Conservation (phyloP, 495 filamentous ascomycete species). For the Penicillium waksmanii region DNA sequence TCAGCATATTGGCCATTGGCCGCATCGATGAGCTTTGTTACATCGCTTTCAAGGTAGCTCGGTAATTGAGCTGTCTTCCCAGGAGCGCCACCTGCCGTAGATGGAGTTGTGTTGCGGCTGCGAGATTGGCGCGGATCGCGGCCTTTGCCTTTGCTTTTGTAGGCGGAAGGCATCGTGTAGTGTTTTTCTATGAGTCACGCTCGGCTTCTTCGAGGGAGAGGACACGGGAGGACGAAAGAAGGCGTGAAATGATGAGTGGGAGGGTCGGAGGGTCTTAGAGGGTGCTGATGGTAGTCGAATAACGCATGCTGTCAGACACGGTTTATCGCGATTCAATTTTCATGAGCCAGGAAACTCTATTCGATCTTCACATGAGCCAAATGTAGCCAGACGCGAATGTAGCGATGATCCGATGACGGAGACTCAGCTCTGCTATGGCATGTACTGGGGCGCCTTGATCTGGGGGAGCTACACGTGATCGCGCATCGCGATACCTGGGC, state of each 20-base stretch:
- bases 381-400: neutral
- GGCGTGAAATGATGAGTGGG: neutral
- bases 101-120: constrained; percentile 86
- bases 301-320: constrained; percentile 18
- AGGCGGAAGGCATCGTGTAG: constrained; percentile 49
- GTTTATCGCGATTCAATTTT: neutral
- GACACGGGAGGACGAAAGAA: neutral
- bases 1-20: constrained; percentile 69
- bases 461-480: constrained; percentile 4
- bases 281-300: constrained; percentile 7
- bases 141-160: constrained; percentile 76
- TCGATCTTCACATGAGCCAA: neutral
- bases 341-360: neutral
- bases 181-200: neutral
- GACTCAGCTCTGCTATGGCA: neutral
- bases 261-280: constrained; percentile 14
- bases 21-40: constrained; percentile 63
- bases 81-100: constrained; percentile 52
- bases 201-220: neutral
- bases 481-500: neutral
- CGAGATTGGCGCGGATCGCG: constrained; percentile 72
- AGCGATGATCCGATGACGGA: neutral
- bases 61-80: constrained; percentile 51
- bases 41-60: constrained; percentile 63
- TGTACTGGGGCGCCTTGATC: neutral